Evolutionary conservation across 2,329 filamentous ascomycete species (phyloP).

Genomic region (Stachybotrys elegans): DNA sequence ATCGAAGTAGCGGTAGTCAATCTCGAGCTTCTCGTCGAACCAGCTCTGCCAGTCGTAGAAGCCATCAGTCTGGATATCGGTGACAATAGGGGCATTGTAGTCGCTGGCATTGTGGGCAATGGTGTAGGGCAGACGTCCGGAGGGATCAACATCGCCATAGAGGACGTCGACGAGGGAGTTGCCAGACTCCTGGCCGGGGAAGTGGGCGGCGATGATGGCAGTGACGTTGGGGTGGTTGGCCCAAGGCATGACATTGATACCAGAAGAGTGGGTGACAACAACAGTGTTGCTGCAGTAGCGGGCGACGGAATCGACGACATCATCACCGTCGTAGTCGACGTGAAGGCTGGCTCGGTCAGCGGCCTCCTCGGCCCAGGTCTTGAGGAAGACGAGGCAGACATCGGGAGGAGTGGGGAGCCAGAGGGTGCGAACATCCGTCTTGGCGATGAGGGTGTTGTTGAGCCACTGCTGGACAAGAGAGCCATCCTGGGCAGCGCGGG

Average conservation of each 20-base stretch:
- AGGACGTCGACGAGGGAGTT: slow-evolving; percentile 62
- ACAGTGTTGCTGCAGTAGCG: slow-evolving; percentile 58
- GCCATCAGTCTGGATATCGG: slow-evolving; percentile 29
- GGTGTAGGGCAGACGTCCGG: slow-evolving; percentile 68
- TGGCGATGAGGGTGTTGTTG: slow-evolving; percentile 38
- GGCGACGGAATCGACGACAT: slow-evolving; percentile 57
- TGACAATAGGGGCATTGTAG: slow-evolving; percentile 36
- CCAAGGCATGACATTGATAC: slow-evolving; percentile 63
- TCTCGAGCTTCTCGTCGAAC: slow-evolving; percentile 61
- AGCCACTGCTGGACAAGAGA: slow-evolving; percentile 41
- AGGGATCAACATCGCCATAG: slow-evolving; percentile 63
- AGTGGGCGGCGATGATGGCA: slow-evolving; percentile 62
- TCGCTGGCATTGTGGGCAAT: slow-evolving; percentile 52
- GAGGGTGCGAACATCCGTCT: slow-evolving; percentile 36
- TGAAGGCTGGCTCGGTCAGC: slow-evolving; percentile 50
- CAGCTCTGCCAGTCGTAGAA: slow-evolving; percentile 36
- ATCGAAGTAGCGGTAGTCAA: slow-evolving; percentile 65
- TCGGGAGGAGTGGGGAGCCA: slow-evolving; percentile 49
- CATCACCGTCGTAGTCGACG: slow-evolving; percentile 56
- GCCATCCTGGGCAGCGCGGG: slow-evolving; percentile 40
- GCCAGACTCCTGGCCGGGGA: slow-evolving; percentile 68
- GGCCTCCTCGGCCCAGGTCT: slow-evolving; percentile 62
- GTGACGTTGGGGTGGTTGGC: slow-evolving; percentile 62
- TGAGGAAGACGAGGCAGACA: slow-evolving; percentile 61
- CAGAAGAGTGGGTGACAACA: slow-evolving; percentile 65